phyloP scores from a whole-genome alignment of 163 green algal genomes.

The Volvox carteri region DNA sequence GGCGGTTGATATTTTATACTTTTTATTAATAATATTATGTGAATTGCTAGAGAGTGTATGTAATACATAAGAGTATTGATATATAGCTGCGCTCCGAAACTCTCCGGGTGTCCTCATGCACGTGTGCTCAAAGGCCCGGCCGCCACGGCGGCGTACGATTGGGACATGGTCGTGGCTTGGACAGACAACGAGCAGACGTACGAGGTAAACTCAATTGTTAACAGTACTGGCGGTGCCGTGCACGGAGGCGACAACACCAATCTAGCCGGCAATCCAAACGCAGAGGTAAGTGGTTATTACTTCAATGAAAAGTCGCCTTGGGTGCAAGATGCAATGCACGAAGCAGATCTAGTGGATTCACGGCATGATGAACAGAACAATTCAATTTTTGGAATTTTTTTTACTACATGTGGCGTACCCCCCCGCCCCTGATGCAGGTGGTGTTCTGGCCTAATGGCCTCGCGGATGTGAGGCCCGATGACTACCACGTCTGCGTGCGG shows the following conservation, averaged over 20 bases:
- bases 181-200: not conserved
- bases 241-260: constrained; percentile 8
- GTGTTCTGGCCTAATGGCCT: constrained; percentile 13
- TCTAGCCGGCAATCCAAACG: not conserved
- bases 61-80: no score
- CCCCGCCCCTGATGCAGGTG: not conserved
- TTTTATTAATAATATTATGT: no score
- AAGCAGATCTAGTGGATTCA: not conserved
- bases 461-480: not conserved
- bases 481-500: constrained; percentile 19
- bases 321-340: not conserved
- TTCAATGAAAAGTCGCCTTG: not conserved
- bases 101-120: no score
- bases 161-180: constrained; percentile 21
- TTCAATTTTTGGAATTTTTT: not conserved
- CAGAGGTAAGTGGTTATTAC: not conserved
- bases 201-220: not conserved
- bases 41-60: no score
- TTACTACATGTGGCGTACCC: not conserved
- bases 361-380: not conserved
- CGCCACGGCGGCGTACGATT: not conserved
- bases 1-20: no score
- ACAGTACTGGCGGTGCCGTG: not conserved
- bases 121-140: not conserved
- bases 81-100: no score